A percentile compares a stretch with the other conserved stretches of the same genome.
Evolutionary conservation across 257 asterid species (phyloP).

Genomic region (Solanum megistacrolobum): DNA sequence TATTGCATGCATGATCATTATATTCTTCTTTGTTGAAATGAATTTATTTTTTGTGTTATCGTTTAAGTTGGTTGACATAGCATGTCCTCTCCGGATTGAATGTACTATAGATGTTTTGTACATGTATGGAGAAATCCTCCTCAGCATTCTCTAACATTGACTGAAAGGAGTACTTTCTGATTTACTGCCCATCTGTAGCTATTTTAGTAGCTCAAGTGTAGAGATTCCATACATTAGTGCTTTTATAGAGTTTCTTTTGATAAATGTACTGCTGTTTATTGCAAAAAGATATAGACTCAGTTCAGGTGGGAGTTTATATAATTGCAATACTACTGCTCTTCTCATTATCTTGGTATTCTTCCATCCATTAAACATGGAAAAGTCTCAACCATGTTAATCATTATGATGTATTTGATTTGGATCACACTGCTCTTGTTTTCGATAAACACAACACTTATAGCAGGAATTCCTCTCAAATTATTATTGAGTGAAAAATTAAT

Average conservation of each 20-base stretch:
- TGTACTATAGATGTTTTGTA: too few relatives aligned
- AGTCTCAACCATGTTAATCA: neutral
- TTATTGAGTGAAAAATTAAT: too few relatives aligned
- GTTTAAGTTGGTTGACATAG: too few relatives aligned
- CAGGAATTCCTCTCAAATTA: neutral
- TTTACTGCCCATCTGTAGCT: too few relatives aligned
- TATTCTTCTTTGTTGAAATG: too few relatives aligned
- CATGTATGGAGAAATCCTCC: too few relatives aligned
- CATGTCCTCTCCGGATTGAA: too few relatives aligned
- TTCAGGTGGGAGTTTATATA: neutral
- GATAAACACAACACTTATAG: neutral
- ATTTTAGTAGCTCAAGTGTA: too few relatives aligned
- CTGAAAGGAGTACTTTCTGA: neutral
- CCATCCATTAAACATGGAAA: too few relatives aligned
- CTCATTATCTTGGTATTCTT: neutral
- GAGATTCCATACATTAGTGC: neutral
- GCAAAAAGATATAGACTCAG: neutral
- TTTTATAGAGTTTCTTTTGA: neutral
- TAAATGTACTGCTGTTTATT: neutral
- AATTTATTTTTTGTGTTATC: too few relatives aligned
- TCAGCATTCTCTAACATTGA: neutral
- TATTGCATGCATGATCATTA: too few relatives aligned
- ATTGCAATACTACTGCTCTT: neutral
- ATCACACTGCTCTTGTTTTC: neutral
- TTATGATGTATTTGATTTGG: too few relatives aligned